A percentile compares a stretch with the other conserved stretches of the same genome.
phyloP scores from a whole-genome alignment of 1,284 basidiomycete genomes.

The Rhodotorula sp. region DNA sequence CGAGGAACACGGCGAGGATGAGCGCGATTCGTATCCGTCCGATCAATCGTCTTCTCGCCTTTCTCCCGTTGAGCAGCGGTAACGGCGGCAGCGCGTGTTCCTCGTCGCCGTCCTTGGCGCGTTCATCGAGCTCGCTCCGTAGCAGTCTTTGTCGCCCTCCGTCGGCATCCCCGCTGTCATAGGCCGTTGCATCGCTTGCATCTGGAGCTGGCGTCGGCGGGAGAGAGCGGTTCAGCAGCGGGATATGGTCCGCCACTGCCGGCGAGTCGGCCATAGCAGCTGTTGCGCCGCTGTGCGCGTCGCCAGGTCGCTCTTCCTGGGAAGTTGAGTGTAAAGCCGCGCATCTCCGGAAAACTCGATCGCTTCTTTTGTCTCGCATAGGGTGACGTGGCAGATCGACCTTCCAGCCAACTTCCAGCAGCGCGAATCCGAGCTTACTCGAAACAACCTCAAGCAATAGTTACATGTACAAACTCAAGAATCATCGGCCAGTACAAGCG shows the following conservation, averaged over 20 bases:
- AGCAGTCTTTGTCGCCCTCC: neutral
- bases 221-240: neutral
- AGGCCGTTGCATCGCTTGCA: neutral
- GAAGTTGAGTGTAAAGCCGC: too few species aligned
- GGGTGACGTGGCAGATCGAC: too few species aligned
- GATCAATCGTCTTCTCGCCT: neutral
- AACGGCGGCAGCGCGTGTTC: neutral
- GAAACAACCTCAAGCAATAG: too few species aligned
- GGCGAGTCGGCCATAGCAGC: too few species aligned
- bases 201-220: neutral
- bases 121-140: neutral
- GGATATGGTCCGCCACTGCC: neutral
- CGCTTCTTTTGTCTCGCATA: too few species aligned
- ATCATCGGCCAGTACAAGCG: neutral
- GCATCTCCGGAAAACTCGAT: too few species aligned
- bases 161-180: neutral
- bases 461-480: too few species aligned
- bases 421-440: too few species aligned
- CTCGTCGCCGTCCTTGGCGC: neutral
- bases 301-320: too few species aligned
- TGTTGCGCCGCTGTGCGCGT: too few species aligned
- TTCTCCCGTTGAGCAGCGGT: neutral
- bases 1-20: neutral
- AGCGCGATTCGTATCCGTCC: neutral
- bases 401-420: too few species aligned